Base-by-base conservation (phyloP, 1,139 yeast genomes). In the Magnusiomyces fungicola region DNA sequence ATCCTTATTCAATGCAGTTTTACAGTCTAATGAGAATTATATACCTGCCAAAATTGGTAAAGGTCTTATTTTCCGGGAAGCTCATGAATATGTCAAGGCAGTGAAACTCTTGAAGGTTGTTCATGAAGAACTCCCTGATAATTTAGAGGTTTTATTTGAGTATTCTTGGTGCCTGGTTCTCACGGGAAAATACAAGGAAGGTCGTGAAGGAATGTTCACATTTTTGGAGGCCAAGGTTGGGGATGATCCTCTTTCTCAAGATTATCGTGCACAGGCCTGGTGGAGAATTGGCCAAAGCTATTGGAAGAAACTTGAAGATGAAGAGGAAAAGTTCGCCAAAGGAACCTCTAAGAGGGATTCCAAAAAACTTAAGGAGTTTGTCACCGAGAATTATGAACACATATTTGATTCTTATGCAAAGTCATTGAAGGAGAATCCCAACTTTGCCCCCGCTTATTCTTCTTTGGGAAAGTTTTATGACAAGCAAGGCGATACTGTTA, bases 101-200 rank as follows among this genome's bases (percentile, higher is more conserved):
- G 69, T 69, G 43, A 55, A 56, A 0, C 60, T 85, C 6, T 70
- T 92, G 14, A 63, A 67, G 30, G 69, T 71, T 9, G 90, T 84
- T 1, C 68, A 75, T 0, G 58, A 63, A 0, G 70, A 72, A 24
- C 64, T 72, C 51, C 83, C 89, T 0, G 70, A 74, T 21, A 75
- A 86, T 58, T 61, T 70, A 29, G 78, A 79, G 49, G 95, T 94
- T 0, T 62, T 77, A 16, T 71, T 79, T 50, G 96, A 90, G 59
- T 71, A 80, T 39, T 80, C 88, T 3, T 90, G 97, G 96, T 83
- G 95, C 61, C 69, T 78, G 54, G 70, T 87, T 5, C 75, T 75
- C 51, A 62, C 81, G 21, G 78, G 78, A 1, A 67, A 80, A 1
- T 69, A 67, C 52, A 72, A 69, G 1, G 58, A 62, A 1, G 96